Conservation (phyloP, 768 basidiomycete genomes). For the Rhizopogon rudus region DNA sequence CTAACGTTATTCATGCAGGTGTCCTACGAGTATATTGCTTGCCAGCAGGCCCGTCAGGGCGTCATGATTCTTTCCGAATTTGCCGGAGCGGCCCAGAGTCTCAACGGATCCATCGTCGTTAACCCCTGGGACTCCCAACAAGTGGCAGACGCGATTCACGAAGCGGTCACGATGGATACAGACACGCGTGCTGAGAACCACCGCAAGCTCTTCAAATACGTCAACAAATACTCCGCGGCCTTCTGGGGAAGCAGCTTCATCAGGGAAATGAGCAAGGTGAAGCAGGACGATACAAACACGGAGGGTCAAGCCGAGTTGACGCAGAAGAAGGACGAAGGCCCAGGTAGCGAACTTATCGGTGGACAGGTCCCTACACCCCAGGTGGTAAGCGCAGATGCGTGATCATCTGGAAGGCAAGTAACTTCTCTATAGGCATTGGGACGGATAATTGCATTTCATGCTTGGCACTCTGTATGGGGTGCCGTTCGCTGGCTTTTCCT, state of each 20-base stretch:
- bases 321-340: constrained; percentile 29
- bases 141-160: constrained; percentile 95
- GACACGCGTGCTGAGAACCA: constrained; percentile 88
- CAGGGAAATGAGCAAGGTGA: constrained; percentile 70
- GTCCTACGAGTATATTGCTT: constrained; percentile 97
- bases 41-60: constrained; percentile 88
- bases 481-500: constrained; percentile 30
- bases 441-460: constrained; percentile 21
- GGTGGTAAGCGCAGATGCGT: constrained; percentile 31
- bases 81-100: constrained; percentile 92
- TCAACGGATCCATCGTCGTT: constrained; percentile 95
- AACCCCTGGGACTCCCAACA: constrained; percentile 99
- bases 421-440: constrained; percentile 25
- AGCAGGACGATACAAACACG: constrained; percentile 31
- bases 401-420: constrained; percentile 24
- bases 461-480: constrained; percentile 11
- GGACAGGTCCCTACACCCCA: constrained; percentile 30
- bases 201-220: constrained; percentile 93
- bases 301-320: constrained; percentile 31
- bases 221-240: constrained; percentile 89
- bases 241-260: constrained; percentile 94
- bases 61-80: constrained; percentile 99
- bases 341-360: constrained; percentile 35
- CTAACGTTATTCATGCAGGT: constrained; percentile 48
- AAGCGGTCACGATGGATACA: constrained; percentile 86